Percentiles rank a stretch among this genome's conserved stretches.
Evolutionary conservation across 805 yeast genomes (phyloP).

Genomic region (Myxozyma sirexii): DNA sequence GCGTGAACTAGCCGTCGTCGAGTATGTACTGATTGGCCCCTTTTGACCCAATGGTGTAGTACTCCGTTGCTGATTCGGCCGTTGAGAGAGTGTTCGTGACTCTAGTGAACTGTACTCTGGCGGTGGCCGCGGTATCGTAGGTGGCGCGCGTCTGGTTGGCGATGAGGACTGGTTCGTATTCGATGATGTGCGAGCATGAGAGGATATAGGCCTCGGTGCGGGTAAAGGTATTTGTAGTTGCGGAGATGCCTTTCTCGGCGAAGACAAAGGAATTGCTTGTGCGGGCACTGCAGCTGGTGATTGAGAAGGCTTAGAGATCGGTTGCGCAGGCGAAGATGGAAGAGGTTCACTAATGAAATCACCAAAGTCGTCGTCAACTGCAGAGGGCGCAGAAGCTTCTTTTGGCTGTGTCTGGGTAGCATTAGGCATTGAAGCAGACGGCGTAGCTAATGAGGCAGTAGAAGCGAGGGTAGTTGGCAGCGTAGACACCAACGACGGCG

Average conservation of each 20-base stretch:
- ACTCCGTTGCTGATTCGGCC: not conserved
- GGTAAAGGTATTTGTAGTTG: not conserved
- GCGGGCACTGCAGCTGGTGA: not conserved
- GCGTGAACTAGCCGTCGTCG: not conserved
- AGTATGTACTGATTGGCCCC: not conserved
- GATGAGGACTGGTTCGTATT: not conserved
- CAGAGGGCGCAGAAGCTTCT: not conserved
- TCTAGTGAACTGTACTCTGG: slow-evolving; percentile 2
- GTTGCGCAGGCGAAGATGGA: not conserved
- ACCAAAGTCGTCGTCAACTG: slow-evolving; percentile 22
- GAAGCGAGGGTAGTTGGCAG: not conserved
- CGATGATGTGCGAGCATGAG: not conserved
- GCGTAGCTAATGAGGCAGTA: too few relatives aligned
- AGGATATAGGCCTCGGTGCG: not conserved
- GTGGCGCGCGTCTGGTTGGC: not conserved
- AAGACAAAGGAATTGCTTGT: not conserved
- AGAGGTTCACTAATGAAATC: slow-evolving; percentile 15
- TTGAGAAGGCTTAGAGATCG: not conserved
- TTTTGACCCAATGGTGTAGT: not conserved
- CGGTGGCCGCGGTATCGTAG: slow-evolving; percentile 3
- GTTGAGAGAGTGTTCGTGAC: not conserved
- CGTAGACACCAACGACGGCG: not conserved
- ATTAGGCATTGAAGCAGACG: not conserved
- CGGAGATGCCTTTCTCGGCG: not conserved
- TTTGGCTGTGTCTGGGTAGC: not conserved